Evolutionary conservation across 164 flowering plant species (phyloP).

Genomic region (Vitis rupestris): DNA sequence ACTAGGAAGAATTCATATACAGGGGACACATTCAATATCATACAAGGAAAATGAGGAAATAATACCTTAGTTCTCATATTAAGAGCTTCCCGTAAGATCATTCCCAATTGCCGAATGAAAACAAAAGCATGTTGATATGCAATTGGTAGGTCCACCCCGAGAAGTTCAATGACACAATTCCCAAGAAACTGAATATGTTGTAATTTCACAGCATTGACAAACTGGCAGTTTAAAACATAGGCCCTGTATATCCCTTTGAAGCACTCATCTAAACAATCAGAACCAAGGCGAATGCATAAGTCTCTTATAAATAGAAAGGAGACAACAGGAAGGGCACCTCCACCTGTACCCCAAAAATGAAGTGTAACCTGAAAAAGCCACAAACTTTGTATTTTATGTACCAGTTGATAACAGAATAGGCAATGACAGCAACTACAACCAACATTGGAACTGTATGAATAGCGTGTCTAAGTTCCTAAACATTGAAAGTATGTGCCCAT

Average conservation of each 20-base stretch:
- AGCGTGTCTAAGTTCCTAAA: not conserved
- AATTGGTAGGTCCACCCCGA: conserved; percentile 65
- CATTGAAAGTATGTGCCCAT: not conserved
- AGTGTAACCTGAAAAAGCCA: conserved; percentile 59
- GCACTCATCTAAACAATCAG: conserved; percentile 81
- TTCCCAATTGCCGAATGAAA: conserved; percentile 83
- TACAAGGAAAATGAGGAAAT: not conserved
- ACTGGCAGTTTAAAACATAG: conserved; percentile 79
- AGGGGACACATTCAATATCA: not conserved
- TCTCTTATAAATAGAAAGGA: conserved; percentile 84
- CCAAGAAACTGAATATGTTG: conserved; percentile 83
- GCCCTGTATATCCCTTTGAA: conserved; percentile 91
- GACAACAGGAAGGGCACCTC: conserved; percentile 82
- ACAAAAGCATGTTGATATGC: conserved; percentile 93
- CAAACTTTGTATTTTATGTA: not conserved
- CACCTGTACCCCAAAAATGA: conserved; percentile 97
- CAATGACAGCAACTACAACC: not conserved
- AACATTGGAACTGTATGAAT: not conserved
- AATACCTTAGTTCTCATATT: conserved; percentile 67
- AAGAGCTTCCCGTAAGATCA: conserved; percentile 79
- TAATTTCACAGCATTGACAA: conserved; percentile 69
- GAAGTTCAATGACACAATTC: conserved; percentile 77
- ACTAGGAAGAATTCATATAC: not conserved
- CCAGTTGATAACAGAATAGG: not conserved
- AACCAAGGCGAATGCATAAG: conserved; percentile 77